Evolutionary conservation across 2,329 filamentous ascomycete species (phyloP), one percentile per base, ranked within the genome.

Genomic region (Xylariaceae sp.): DNA sequence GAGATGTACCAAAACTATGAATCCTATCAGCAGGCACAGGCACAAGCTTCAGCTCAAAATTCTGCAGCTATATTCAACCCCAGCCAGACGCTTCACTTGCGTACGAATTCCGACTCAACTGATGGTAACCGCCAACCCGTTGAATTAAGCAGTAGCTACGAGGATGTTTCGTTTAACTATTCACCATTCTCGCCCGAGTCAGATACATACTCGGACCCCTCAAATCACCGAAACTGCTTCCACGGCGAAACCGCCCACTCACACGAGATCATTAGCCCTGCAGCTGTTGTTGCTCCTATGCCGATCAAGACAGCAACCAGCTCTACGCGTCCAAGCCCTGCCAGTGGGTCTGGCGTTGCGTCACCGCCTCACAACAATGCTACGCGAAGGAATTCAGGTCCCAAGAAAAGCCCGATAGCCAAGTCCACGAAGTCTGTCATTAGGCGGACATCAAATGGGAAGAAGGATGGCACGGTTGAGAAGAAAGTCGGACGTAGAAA

Each of bases 401-500:
- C 78, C 72, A 87, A 87, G 65, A 91, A 90, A 78, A 95, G 88
- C 72, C 89, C 89, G 2, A 90, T 89, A 55, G 82, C 88, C 64
- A 96, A 96, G 80, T 84, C 88, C 1, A 86, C 90, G 33, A 96
- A 96, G 77, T 85, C 90, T 8, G 90, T 94, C 67, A 88, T 92
- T 67, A 91, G 91, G 76, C 92, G 92, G 75, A 88, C 79, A 62
- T 90, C 82, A 59, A 85, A 83, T 58, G 87, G 86, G 68, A 96
- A 94, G 80, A 92, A 90, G 76, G 91, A 96, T 65, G 84, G 85
- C 11, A 83, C 83, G 8, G 78, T 79, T 34, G 94, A 97, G 82
- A 98, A 97, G 84, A 93, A 93, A 75, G 90, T 97, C 59, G 94
- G 94, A 45, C 88, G 92, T 71, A 87, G 94, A 77, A 91, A 91